Evolutionary conservation across 352 stramenopile genomes (phyloP).

Genomic region (Phytophthora niederhauseri): DNA sequence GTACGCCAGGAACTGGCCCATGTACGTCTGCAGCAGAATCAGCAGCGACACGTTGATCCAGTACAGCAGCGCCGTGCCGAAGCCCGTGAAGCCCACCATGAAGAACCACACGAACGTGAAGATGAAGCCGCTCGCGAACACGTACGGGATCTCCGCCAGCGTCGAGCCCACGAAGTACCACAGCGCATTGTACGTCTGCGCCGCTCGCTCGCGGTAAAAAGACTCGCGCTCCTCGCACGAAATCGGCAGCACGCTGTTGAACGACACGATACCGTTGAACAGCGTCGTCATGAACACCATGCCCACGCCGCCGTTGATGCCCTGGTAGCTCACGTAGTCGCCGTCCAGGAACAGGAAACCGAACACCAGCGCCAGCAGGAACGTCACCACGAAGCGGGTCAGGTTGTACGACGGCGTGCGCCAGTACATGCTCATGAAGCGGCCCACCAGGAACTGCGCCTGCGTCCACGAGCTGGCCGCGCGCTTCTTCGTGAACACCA

Average conservation of each 20-base stretch:
- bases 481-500: slow-evolving; percentile 25
- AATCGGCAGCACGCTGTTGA: slow-evolving; percentile 16
- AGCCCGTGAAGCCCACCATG: slow-evolving; percentile 42
- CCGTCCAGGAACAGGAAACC: slow-evolving; percentile 55
- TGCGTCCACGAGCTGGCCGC: slow-evolving; percentile 24
- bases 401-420: slow-evolving; percentile 86
- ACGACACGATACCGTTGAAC: slow-evolving; percentile 59
- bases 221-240: slow-evolving; percentile 10
- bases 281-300: slow-evolving; percentile 85
- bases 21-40: slow-evolving; percentile 35
- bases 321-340: slow-evolving; percentile 48
- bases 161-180: slow-evolving; percentile 25
- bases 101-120: slow-evolving; percentile 34
- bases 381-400: slow-evolving; percentile 56
- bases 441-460: slow-evolving; percentile 16
- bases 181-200: slow-evolving; percentile 22
- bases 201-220: slow-evolving; percentile 18
- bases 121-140: slow-evolving; percentile 26
- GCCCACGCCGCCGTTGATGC: slow-evolving; percentile 56
- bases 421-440: slow-evolving; percentile 75
- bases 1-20: slow-evolving; percentile 36
- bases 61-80: slow-evolving; percentile 25
- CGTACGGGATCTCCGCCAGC: slow-evolving; percentile 22
- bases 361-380: slow-evolving; percentile 87
- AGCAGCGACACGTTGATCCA: slow-evolving; percentile 25